Percentiles rank a stretch among this genome's conserved stretches.
These are phyloP conservation scores for Leishmania aethiopica DNA, from an alignment of 208 protist species.

Conservation along the genomic window DNA sequence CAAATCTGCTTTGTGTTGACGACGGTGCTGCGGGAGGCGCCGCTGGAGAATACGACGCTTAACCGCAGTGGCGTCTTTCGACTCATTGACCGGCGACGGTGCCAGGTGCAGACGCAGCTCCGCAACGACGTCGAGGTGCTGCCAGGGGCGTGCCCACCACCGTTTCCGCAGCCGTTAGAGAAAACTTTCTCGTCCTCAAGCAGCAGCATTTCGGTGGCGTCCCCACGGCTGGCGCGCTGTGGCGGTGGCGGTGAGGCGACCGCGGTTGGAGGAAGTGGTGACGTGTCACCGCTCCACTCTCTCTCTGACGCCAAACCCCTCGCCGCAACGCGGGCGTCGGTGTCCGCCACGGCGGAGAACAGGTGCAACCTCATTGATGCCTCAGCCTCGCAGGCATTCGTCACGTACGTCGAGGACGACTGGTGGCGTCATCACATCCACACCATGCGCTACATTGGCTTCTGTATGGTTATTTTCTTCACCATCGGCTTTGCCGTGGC, in stretches of 20 bases:
- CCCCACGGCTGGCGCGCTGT: not conserved
- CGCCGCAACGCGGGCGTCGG: slow-evolving; percentile 1
- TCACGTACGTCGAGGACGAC: slow-evolving; percentile 64
- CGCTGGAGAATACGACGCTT: slow-evolving; percentile 9
- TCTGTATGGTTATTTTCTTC: slow-evolving; percentile 51
- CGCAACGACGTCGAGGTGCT: slow-evolving; percentile 2
- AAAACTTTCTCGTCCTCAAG: not conserved
- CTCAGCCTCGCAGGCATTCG: slow-evolving; percentile 29
- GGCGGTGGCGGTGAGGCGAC: not conserved
- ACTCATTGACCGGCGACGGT: not conserved
- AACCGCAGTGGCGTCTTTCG: not conserved
- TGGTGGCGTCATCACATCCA: slow-evolving; percentile 82
- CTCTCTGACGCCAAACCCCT: not conserved
- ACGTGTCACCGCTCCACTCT: not conserved
- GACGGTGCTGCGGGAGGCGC: slow-evolving; percentile 25
- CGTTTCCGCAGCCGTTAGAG: not conserved
- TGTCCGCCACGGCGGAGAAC: not conserved
- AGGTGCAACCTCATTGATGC: not conserved
- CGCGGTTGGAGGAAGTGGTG: not conserved
- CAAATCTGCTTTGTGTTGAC: slow-evolving; percentile 27
- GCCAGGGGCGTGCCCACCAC: not conserved
- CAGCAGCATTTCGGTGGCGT: not conserved
- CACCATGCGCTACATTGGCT: slow-evolving; percentile 75
- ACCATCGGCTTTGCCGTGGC: slow-evolving; percentile 26
- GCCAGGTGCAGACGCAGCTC: not conserved